A percentile compares a stretch with the other conserved stretches of the same genome.
phyloP scores from a whole-genome alignment of 257 asterid genomes.

The Schizonepeta tenuifolia region DNA sequence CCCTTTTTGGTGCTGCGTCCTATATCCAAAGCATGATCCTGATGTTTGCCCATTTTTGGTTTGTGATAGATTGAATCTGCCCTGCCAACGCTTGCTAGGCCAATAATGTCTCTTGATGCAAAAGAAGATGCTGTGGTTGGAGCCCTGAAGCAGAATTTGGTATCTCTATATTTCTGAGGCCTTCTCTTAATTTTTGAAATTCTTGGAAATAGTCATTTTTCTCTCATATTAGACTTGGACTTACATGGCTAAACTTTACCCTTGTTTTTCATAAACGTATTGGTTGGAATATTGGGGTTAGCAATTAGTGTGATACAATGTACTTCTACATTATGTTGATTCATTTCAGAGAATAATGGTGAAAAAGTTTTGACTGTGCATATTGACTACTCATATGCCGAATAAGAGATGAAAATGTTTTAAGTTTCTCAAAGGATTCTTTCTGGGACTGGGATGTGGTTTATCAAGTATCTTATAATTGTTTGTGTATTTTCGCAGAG shows the following conservation, averaged over 20 bases:
- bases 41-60: slow-evolving; percentile 37
- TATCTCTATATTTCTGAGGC: slow-evolving; percentile 42
- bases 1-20: slow-evolving; percentile 14
- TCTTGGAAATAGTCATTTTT: slow-evolving; percentile 10
- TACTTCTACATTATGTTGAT: background rate
- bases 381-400: slow-evolving; percentile 7
- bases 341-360: slow-evolving; percentile 17
- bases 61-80: slow-evolving; percentile 90
- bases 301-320: slow-evolving; percentile 1
- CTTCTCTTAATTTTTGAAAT: slow-evolving; percentile 10
- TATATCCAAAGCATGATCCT: slow-evolving; percentile 31
- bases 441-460: slow-evolving; percentile 18
- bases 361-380: slow-evolving; percentile 12
- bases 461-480: slow-evolving; percentile 25
- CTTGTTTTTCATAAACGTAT: slow-evolving; percentile 13
- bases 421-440: background rate
- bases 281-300: slow-evolving; percentile 20
- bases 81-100: slow-evolving; percentile 88
- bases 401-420: slow-evolving; percentile 4
- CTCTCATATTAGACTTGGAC: too few species aligned
- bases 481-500: slow-evolving; percentile 58
- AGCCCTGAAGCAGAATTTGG: slow-evolving; percentile 91
- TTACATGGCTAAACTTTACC: too few species aligned
- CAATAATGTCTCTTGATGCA: slow-evolving; percentile 93
- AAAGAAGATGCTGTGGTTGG: slow-evolving; percentile 96